A percentile compares a stretch with the other conserved stretches of the same genome.
phyloP scores from a whole-genome alignment of 2,329 filamentous ascomycete species.

The Fonsecaea multimorphosa region DNA sequence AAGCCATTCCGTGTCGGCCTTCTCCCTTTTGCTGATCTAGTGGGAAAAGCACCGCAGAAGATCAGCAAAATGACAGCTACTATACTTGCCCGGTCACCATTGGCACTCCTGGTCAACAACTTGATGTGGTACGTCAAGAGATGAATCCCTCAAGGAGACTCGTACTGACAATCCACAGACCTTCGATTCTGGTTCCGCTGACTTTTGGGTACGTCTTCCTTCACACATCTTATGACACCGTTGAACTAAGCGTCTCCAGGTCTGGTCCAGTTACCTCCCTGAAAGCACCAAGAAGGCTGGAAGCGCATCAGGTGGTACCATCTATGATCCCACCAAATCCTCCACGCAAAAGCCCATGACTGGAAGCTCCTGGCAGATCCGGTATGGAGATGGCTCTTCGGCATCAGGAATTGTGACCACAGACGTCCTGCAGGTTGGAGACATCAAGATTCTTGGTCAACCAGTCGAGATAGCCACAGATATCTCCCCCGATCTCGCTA shows the following conservation, averaged over 20 bases:
- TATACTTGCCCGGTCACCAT: conserved; percentile 70
- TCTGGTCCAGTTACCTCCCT: conserved; percentile 62
- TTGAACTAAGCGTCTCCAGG: conserved; percentile 45
- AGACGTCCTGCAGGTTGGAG: conserved; percentile 67
- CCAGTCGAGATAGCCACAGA: conserved; percentile 68
- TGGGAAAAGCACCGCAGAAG: conserved; percentile 60
- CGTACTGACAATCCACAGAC: conserved; percentile 45
- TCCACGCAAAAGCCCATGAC: conserved; percentile 61
- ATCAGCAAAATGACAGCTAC: conserved; percentile 70
- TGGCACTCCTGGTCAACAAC: conserved; percentile 67
- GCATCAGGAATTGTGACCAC: conserved; percentile 70
- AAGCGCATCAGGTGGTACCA: conserved; percentile 52
- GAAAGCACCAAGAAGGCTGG: conserved; percentile 44
- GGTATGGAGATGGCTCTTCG: conserved; percentile 71
- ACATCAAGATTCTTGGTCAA: conserved; percentile 66
- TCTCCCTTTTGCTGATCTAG: conserved; percentile 1
- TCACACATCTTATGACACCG: conserved; percentile 14
- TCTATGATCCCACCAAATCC: conserved; percentile 68
- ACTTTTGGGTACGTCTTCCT: conserved; percentile 62
- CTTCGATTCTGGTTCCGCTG: conserved; percentile 74
- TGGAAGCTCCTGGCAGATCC: conserved; percentile 67
- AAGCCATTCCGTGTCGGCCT: not conserved
- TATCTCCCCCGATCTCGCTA: conserved; percentile 64
- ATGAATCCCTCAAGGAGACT: not conserved
- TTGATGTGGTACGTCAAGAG: conserved; percentile 46